phyloP scores from a whole-genome alignment of 805 yeast species.

The Aciculoconidium aculeatum region DNA sequence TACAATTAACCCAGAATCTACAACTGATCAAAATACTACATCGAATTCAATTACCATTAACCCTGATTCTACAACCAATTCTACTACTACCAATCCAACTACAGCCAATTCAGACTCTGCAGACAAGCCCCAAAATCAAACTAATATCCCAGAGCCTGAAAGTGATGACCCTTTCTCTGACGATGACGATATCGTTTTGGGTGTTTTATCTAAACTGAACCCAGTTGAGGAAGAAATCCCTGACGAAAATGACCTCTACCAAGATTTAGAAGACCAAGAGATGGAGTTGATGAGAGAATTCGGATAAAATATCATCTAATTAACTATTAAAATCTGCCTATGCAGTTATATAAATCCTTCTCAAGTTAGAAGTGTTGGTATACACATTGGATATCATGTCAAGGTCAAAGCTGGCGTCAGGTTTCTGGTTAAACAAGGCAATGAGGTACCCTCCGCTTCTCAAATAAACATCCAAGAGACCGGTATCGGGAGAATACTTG shows the following conservation, averaged over 20 bases:
- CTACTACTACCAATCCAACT: too few relatives aligned
- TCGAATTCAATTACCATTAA: too few relatives aligned
- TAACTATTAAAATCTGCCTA: not conserved
- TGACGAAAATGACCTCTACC: too few relatives aligned
- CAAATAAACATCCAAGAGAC: constrained; percentile 36
- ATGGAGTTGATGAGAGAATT: constrained; percentile 34
- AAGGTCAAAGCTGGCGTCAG: constrained; percentile 18
- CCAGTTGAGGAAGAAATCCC: constrained; percentile 11
- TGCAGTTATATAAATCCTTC: constrained; percentile 38
- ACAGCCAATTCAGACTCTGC: too few relatives aligned
- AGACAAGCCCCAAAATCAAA: too few relatives aligned
- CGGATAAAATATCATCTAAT: constrained; percentile 9
- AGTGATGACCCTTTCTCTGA: constrained; percentile 22
- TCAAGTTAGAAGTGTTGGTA: constrained; percentile 41
- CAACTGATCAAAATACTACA: too few relatives aligned
- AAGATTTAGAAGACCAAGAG: constrained; percentile 23
- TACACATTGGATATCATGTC: constrained; percentile 40
- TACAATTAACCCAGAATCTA: too few relatives aligned
- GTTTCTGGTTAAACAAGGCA: constrained; percentile 36
- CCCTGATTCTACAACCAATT: too few relatives aligned
- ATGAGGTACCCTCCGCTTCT: constrained; percentile 50
- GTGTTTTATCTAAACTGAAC: too few relatives aligned
- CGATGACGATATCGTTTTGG: constrained; percentile 14
- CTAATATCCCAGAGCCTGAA: constrained; percentile 2
- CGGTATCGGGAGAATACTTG: constrained; percentile 1